Conservation (phyloP, 192 early-diverging fungal species). For the Entrophospora sp. region DNA sequence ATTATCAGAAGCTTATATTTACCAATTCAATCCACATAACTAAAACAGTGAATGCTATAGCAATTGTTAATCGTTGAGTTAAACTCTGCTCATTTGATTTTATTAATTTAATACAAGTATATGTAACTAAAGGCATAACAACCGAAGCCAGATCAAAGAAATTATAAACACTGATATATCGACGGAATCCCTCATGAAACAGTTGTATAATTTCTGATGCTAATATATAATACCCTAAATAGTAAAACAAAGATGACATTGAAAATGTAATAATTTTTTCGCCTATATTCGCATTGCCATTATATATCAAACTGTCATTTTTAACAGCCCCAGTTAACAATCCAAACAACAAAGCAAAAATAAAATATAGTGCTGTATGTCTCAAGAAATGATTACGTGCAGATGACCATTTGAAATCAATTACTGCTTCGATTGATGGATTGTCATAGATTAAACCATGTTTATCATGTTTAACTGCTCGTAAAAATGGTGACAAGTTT, state of each 20-base stretch:
- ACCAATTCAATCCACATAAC: slow-evolving; percentile 7
- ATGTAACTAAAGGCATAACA: background rate
- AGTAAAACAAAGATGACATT: background rate
- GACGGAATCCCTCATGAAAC: background rate
- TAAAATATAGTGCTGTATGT: background rate
- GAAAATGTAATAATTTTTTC: background rate
- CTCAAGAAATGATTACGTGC: background rate
- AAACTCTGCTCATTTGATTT: too few relatives aligned
- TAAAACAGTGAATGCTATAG: background rate
- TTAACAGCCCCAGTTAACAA: background rate
- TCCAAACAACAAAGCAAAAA: background rate
- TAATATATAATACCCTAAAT: background rate
- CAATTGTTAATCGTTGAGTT: too few relatives aligned
- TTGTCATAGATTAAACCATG: background rate
- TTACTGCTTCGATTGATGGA: slow-evolving; percentile 1
- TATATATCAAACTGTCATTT: background rate
- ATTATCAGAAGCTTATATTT: background rate
- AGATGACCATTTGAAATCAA: background rate
- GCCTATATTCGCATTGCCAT: background rate
- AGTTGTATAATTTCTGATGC: background rate
- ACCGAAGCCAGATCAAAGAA: background rate
- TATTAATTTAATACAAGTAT: too few relatives aligned
- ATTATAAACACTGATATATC: background rate
- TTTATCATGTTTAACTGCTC: background rate
- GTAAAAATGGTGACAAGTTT: background rate